Percentiles rank a stretch among this genome's conserved stretches.
Evolutionary conservation across 2,329 filamentous ascomycete species (phyloP).

Genomic region (Furcasterigmium sp.): DNA sequence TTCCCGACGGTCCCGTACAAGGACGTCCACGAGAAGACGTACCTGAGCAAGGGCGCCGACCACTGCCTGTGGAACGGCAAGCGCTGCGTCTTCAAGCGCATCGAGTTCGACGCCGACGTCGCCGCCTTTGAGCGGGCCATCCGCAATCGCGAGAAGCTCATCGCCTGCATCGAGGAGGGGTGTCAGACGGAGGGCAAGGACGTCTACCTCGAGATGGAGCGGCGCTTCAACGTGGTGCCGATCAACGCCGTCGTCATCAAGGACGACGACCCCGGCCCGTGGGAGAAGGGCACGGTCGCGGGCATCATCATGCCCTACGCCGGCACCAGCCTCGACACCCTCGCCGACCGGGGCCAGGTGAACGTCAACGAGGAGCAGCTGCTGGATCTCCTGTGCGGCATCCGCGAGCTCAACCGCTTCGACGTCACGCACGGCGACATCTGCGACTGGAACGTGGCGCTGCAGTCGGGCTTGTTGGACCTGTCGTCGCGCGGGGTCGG

Average conservation of each 20-base stretch:
- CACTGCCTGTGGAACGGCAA: slow-evolving; percentile 8
- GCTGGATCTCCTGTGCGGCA: slow-evolving; percentile 1
- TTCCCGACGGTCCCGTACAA: slow-evolving; percentile 7
- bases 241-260: slow-evolving; percentile 10
- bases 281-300: slow-evolving; percentile 7
- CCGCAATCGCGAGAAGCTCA: slow-evolving; percentile 8
- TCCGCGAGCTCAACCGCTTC: slow-evolving; percentile 2
- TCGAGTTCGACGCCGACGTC: slow-evolving; percentile 13
- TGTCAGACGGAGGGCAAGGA: slow-evolving; percentile 1
- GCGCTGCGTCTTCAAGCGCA: slow-evolving; percentile 15
- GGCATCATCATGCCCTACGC: slow-evolving; percentile 4
- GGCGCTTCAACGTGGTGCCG: slow-evolving; percentile 10
- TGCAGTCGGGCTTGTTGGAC: neutral
- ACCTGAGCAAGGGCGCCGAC: slow-evolving; percentile 9
- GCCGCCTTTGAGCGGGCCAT: slow-evolving; percentile 10
- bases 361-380: slow-evolving; percentile 3
- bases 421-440: slow-evolving; percentile 5
- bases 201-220: slow-evolving; percentile 8
- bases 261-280: slow-evolving; percentile 3
- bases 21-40: slow-evolving; percentile 6
- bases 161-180: slow-evolving; percentile 3
- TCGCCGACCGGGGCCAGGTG: neutral
- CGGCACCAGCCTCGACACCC: slow-evolving; percentile 2
- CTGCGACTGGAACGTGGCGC: slow-evolving; percentile 5
- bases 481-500: neutral